A percentile compares a stretch with the other conserved stretches of the same genome.
Conservation (phyloP, 2,329 filamentous ascomycete species). For the Fusarium albosuccineum region DNA sequence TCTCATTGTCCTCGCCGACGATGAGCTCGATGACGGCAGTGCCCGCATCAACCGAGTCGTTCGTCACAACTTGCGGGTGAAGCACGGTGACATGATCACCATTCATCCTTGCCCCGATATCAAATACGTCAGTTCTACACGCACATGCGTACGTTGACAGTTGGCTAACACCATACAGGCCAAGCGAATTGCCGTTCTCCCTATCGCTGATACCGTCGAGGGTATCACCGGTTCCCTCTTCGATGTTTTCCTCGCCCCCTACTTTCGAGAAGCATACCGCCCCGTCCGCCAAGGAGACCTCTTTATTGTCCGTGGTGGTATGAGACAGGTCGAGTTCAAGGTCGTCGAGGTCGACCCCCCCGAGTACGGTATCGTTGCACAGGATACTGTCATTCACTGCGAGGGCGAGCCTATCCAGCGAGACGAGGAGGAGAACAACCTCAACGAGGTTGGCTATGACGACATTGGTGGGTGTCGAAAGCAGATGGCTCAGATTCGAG, state of each 20-base stretch:
- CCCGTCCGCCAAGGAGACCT: slow-evolving; percentile 97
- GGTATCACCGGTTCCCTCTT: slow-evolving; percentile 97
- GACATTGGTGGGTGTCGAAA: slow-evolving; percentile 99
- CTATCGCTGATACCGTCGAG: slow-evolving; percentile 98
- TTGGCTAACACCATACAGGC: slow-evolving; percentile 68
- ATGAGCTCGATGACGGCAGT: slow-evolving; percentile 97
- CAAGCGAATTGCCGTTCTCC: slow-evolving; percentile 98
- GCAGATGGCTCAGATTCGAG: slow-evolving; percentile 99
- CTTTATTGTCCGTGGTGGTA: slow-evolving; percentile 96
- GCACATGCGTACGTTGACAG: background rate
- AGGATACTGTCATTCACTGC: slow-evolving; percentile 99
- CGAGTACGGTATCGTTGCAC: slow-evolving; percentile 98
- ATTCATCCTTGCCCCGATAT: slow-evolving; percentile 98
- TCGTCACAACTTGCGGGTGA: slow-evolving; percentile 97
- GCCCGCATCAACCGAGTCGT: slow-evolving; percentile 98
- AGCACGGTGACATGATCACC: slow-evolving; percentile 97
- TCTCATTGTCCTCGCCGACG: slow-evolving; percentile 95
- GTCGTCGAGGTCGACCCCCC: slow-evolving; percentile 98
- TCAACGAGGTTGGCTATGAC: slow-evolving; percentile 99
- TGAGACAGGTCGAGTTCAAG: slow-evolving; percentile 99
- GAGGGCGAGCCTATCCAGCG: slow-evolving; percentile 93
- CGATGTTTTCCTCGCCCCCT: slow-evolving; percentile 98
- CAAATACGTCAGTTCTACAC: slow-evolving; percentile 86
- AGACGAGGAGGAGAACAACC: slow-evolving; percentile 98
- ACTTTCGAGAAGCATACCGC: slow-evolving; percentile 99